These are phyloP conservation scores for Vitis rupestris DNA, from an alignment of 164 flowering plant genomes.

Conservation along the genomic window DNA sequence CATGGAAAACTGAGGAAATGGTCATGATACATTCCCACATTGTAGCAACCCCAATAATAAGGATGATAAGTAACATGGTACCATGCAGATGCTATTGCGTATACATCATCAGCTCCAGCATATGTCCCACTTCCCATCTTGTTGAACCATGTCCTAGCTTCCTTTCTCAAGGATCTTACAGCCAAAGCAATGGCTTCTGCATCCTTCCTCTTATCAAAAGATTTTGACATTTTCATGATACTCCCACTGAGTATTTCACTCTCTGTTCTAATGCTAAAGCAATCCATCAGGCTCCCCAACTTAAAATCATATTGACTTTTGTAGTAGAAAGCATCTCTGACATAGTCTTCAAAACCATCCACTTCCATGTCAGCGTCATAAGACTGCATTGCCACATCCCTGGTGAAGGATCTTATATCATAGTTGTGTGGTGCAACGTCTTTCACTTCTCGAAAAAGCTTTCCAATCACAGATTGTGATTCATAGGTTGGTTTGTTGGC, in stretches of 20 bases:
- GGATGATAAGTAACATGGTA: conserved; percentile 83
- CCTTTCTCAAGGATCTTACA: conserved; percentile 63
- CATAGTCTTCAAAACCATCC: conserved; percentile 61
- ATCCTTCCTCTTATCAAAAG: conserved; percentile 54
- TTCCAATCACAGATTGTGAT: conserved; percentile 59
- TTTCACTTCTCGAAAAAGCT: conserved; percentile 68
- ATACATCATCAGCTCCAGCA: conserved; percentile 23
- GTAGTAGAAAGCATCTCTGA: conserved; percentile 60
- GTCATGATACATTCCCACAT: conserved; percentile 56
- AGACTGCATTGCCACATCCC: conserved; percentile 44
- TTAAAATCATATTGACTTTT: conserved; percentile 66
- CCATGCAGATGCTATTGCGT: conserved; percentile 89
- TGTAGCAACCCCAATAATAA: conserved; percentile 54
- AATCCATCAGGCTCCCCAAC: conserved; percentile 72
- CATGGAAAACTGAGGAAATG: conserved; percentile 87
- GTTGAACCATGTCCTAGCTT: conserved; percentile 67
- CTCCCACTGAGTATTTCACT: conserved; percentile 74
- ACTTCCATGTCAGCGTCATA: conserved; percentile 81
- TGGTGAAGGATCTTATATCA: conserved; percentile 44
- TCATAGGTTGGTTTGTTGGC: conserved; percentile 61
- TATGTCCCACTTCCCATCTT: conserved; percentile 19
- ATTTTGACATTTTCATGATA: conserved; percentile 55
- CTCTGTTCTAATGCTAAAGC: conserved; percentile 74
- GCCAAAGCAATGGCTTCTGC: conserved; percentile 58
- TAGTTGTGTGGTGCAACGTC: conserved; percentile 29